These are phyloP conservation scores for Coemansia brasiliensis DNA, from an alignment of 192 early-diverging fungal genomes.

Conservation along the genomic window DNA sequence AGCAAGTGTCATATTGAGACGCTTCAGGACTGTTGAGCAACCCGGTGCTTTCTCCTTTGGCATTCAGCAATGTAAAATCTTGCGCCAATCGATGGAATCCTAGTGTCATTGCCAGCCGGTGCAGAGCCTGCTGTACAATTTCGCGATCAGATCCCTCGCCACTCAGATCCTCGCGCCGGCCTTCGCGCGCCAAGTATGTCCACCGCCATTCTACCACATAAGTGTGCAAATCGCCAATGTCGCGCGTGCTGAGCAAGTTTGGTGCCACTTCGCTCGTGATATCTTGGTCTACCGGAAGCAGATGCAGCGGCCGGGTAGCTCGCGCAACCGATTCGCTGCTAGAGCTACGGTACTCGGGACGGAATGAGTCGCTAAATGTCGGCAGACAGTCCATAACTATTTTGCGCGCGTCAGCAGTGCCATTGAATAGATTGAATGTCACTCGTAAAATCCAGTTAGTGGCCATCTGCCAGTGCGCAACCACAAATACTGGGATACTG, in stretches of 20 bases:
- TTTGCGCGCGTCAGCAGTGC: constrained; percentile 40
- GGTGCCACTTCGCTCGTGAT: constrained; percentile 10
- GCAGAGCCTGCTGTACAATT: constrained; percentile 49
- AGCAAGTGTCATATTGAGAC: constrained; percentile 42
- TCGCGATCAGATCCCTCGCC: constrained; percentile 51
- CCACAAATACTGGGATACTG: constrained; percentile 33
- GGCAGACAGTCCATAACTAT: constrained; percentile 48
- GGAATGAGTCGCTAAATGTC: constrained; percentile 32
- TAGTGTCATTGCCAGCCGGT: constrained; percentile 45
- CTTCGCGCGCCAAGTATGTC: constrained; percentile 53
- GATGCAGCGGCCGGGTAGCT: constrained; percentile 44
- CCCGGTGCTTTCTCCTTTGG: constrained; percentile 53
- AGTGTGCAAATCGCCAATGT: constrained; percentile 52
- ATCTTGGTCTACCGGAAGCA: constrained; percentile 47
- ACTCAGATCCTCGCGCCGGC: constrained; percentile 36
- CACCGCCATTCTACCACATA: constrained; percentile 56
- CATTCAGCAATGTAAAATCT: constrained; percentile 53
- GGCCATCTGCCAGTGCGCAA: constrained; percentile 44
- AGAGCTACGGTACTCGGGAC: constrained; percentile 24
- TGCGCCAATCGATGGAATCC: constrained; percentile 35
- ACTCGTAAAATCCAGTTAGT: constrained; percentile 51
- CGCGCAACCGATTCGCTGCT: constrained; percentile 34
- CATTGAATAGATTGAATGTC: constrained; percentile 46
- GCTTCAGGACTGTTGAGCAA: constrained; percentile 28
- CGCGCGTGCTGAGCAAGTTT: constrained; percentile 40